Base-by-base conservation (phyloP, 1,139 yeast species). In the Saccharomycopsis crataegensis region DNA sequence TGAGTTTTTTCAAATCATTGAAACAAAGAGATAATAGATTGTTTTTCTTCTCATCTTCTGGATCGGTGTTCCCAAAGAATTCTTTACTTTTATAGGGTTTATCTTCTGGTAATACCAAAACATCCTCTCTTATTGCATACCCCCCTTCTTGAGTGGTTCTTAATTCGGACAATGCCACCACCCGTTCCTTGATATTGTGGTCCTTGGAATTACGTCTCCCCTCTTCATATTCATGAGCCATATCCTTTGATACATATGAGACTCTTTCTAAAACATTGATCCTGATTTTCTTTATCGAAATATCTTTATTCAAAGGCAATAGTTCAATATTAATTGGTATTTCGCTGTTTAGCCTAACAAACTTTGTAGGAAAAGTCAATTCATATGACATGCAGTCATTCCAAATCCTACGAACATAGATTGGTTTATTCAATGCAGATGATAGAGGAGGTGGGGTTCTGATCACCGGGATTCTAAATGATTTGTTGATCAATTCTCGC, bases 391-490 rank as follows among this genome's bases (percentile, higher is more conserved):
- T 71, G 0, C 93, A 69, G 59, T 86, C 83, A 61, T 84, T 86
- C 96, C 96, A 90, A 2, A 83, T 76, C 56, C 93, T 77, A 62
- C 86, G 86, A 36, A 90, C 88, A 65, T 83, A 86, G 34, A 90
- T 80, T 0, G 96, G 95, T 62, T 86, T 87, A 64, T 86, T 86
- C 3, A 86, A 79, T 8, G 87, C 79, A 36, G 65, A 66, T 1
- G 90, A 88, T 60, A 78, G 77, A n/a, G 82, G 78, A 0, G 96
- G 96, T 1, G 96, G 96, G 0, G 87, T 79, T 58, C 96, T 74
- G 6, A 88, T 82, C 62, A 57, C 43, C 34, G 59, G 58, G 14
- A 52, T 22, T 37, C 52, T 49, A 45, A 51, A 48, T 40, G 38
- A 37, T 32, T 52, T 52, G 22, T 43, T 49, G 14, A 57, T 50